These are phyloP conservation scores for Saccharum hybrid DNA, from an alignment of 202 grass and related monocot species.

Conservation along the genomic window DNA sequence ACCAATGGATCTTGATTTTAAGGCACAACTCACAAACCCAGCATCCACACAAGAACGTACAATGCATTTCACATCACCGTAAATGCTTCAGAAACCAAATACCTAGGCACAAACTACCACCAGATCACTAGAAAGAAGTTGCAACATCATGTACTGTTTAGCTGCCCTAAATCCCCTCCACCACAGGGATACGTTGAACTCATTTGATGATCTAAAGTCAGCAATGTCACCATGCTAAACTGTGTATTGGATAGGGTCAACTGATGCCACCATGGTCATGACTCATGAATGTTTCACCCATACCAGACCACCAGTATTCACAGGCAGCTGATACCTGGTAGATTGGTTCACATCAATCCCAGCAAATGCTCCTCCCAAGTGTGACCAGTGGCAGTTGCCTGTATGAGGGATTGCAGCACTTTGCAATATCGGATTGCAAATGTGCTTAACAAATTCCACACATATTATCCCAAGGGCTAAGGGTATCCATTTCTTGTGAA, in stretches of 20 bases:
- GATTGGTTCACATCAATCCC: not conserved
- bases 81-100: constrained; percentile 23
- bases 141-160: not conserved
- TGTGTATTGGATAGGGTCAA: constrained; percentile 3
- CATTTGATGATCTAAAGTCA: not conserved
- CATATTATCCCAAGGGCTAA: not conserved
- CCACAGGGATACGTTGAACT: not conserved
- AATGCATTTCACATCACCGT: not conserved
- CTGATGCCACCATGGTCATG: not conserved
- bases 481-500: not conserved
- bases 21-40: not conserved
- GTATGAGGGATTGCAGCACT: not conserved
- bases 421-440: not conserved
- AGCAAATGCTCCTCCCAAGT: not conserved
- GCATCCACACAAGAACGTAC: not conserved
- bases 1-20: not conserved
- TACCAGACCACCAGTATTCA: not conserved
- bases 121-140: constrained; percentile 12
- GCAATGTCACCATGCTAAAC: not conserved
- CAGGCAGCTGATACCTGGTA: not conserved
- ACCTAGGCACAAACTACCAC: not conserved
- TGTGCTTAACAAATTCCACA: not conserved
- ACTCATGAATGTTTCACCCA: not conserved
- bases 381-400: not conserved
- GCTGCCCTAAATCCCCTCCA: not conserved